Base-by-base conservation (phyloP, 257 asterid genomes). In the Gynochthodes officinalis region DNA sequence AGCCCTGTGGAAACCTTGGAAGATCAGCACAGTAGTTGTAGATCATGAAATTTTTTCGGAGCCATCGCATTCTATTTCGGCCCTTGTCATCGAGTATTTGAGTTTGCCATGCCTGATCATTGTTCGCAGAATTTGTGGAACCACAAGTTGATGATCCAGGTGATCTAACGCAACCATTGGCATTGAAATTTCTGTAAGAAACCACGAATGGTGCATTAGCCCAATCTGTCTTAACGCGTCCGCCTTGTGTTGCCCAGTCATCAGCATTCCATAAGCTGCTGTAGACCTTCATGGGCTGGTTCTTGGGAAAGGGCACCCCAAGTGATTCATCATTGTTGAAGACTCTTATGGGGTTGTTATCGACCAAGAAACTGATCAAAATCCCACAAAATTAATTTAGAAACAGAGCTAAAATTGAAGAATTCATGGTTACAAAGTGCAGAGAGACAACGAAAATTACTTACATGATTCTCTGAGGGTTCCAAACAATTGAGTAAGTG, bases 261-360 rank as follows among this genome's bases (percentile, higher is more conserved):
- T 86, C 90, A 0, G 90, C 90, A 9, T 83, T 82, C 89, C 91
- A 86, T 32, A 86, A 44, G 85, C 91, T 87, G 85, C 88, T 79
- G 73, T 73, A 64, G 6, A 87, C 81, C 44, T 80, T 75, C 92
- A 87, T 87, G 7, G 85, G 77, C 70, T 82, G 79, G 70, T 4
- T 81, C 52, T 25, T 73, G 1, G 92, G 89, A 75, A 83, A 87
- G 0, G 88, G 80, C 49, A 84, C 71, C 6, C 86, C 88, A 18
- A 35, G 66, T 0, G 80, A 39, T 3, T 74, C 76, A 53, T 82
- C 76, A 69, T 86, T 82, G 86, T 77, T 73, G 85, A 72, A 86
- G 6, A 86, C 89, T 76, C 91, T 77, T 0, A 86, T 71, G 6
- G 89, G 87, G 11, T 46, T 82, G 70, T 82, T 86, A 23, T 86